Percentiles rank a stretch among this genome's conserved stretches.
phyloP scores from a whole-genome alignment of 2,329 filamentous ascomycete genomes.

The Juglanconis sp. region DNA sequence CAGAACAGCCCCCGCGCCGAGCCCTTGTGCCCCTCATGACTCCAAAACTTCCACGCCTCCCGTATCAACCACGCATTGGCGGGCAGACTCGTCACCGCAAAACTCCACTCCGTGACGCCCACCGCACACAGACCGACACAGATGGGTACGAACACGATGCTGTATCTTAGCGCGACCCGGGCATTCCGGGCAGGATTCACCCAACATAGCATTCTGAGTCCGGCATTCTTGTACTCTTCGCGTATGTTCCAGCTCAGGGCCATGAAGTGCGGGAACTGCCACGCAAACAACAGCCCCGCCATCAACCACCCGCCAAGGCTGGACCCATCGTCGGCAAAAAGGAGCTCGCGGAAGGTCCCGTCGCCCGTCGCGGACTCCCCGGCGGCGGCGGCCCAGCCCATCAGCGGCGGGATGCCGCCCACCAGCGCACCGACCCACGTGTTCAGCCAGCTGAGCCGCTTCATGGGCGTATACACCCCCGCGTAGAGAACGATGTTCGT shows the following conservation, averaged over 20 bases:
- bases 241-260: slow-evolving; percentile 84
- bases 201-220: slow-evolving; percentile 76
- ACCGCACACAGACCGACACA: slow-evolving; percentile 75
- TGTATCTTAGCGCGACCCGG: slow-evolving; percentile 85
- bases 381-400: slow-evolving; percentile 96
- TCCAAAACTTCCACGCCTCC: slow-evolving; percentile 81
- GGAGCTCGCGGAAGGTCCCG: slow-evolving; percentile 73
- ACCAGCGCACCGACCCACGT: slow-evolving; percentile 95
- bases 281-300: slow-evolving; percentile 80
- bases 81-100: slow-evolving; percentile 74
- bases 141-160: slow-evolving; percentile 79
- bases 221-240: slow-evolving; percentile 77
- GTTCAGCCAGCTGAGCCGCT: slow-evolving; percentile 80
- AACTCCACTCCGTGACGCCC: slow-evolving; percentile 82
- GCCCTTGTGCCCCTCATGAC: slow-evolving; percentile 71
- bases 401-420: slow-evolving; percentile 88
- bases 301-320: slow-evolving; percentile 83
- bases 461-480: slow-evolving; percentile 87
- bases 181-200: slow-evolving; percentile 81
- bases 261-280: slow-evolving; percentile 99
- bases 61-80: slow-evolving; percentile 83
- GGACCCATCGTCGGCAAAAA: slow-evolving; percentile 62
- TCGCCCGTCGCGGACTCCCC: slow-evolving; percentile 77
- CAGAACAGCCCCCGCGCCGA: slow-evolving; percentile 86
- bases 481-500: slow-evolving; percentile 88